Base-by-base conservation (phyloP, 2,329 filamentous ascomycete genomes). In the Periconia sp. region DNA sequence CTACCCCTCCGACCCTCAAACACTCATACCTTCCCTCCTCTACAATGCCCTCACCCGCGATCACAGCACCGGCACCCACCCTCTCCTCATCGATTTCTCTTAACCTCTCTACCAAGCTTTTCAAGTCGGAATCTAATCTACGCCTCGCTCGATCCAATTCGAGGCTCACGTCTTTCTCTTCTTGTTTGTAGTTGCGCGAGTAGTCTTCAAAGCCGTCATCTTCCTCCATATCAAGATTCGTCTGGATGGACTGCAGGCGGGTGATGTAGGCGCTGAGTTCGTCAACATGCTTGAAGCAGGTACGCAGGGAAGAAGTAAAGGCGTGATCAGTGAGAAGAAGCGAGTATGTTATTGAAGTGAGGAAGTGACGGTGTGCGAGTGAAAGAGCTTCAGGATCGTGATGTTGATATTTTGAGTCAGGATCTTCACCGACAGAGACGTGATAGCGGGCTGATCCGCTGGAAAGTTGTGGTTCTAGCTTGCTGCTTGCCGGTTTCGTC, bases 341-440 rank as follows among this genome's bases (percentile, higher is more conserved):
- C 5, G 82, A 80, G 30, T 82, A 81, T 1, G 79, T 73, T 3
- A 97, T 76, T 2, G 84, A 82, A 24, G 79, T 74, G 10, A 97
- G 81, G 65, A 95, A 96, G 13, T 80, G 75, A 12, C 85, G 80
- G 69, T 97, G 92, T 3, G 90, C 91, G 4, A 83, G 81, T 4
- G 90, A 85, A 16, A 97, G 80, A 3, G 87, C 86, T 70, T 96
- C 90, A 0, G 92, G 92, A 64, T 97, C 92, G 56, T 89, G 87
- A 21, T 80, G 75, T 24, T 56, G 49, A n/a, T n/a, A n/a, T n/a
- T n/a, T n/a, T n/a, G n/a, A n/a, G n/a, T n/a, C 9, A 28, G 23
- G 25, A 12, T 12, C 10, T 52, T 41, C 6, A 16, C 34, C 3
- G 35, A 10, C 29, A 18, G 34, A 19, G 43, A 35, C 9, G 37